Percentiles rank a stretch among this genome's conserved stretches.
phyloP scores from a whole-genome alignment of 2,329 filamentous ascomycete genomes.

The Xylariaceae sp. region DNA sequence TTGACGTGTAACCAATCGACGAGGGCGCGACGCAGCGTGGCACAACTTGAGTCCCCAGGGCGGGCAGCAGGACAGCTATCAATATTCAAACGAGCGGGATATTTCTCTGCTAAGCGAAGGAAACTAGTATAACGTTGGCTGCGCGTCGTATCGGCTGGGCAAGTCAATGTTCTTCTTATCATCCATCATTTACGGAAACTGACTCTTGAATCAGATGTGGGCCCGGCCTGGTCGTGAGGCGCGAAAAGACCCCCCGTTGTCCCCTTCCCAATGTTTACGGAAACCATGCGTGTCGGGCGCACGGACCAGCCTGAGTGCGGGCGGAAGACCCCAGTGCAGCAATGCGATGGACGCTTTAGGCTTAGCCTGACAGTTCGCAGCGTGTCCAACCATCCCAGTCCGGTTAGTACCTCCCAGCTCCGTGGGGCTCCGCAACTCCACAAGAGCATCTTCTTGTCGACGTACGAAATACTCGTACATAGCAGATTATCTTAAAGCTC shows the following conservation, averaged over 20 bases:
- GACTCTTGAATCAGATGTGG: constrained; percentile 17
- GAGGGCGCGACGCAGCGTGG: constrained; percentile 1
- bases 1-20: constrained; percentile 7
- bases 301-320: constrained; percentile 20
- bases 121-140: constrained; percentile 2
- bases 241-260: constrained; percentile 24
- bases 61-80: constrained; percentile 1
- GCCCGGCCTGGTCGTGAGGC: constrained; percentile 25
- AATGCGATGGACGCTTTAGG: neutral
- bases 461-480: no score
- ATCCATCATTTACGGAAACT: neutral
- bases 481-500: no score
- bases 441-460: no score
- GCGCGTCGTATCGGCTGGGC: neutral
- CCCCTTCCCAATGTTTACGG: constrained; percentile 30
- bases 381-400: no score
- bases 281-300: constrained; percentile 22
- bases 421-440: no score
- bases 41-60: constrained; percentile 3
- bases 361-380: neutral
- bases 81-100: constrained; percentile 12
- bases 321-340: no score
- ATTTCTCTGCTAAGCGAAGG: neutral
- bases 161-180: constrained; percentile 6
- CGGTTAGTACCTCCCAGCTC: no score